Conservation (phyloP, 73 alveolate species). For the Loxodes magnus region DNA sequence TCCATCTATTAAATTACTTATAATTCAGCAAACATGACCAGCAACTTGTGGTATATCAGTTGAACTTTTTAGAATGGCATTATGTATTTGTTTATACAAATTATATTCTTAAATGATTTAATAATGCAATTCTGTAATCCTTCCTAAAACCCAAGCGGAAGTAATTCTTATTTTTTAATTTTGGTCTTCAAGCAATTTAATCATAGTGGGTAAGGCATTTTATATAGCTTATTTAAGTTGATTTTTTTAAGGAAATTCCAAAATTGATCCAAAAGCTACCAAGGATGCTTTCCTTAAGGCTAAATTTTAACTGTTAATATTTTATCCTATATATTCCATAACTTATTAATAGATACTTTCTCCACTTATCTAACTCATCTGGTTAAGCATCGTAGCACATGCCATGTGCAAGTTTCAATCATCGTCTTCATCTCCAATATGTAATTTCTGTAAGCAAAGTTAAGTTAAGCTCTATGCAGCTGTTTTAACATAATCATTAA, state of each 20-base stretch:
- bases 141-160: conserved; percentile 6
- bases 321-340: neutral
- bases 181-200: neutral
- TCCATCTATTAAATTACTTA: neutral
- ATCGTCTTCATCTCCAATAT: neutral
- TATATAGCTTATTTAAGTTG: neutral
- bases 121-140: neutral
- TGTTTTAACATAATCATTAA: neutral
- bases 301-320: neutral
- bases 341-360: neutral
- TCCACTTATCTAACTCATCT: neutral
- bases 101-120: neutral
- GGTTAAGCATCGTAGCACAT: neutral
- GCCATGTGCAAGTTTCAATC: conserved; percentile 8
- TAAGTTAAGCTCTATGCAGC: neutral
- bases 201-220: neutral
- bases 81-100: neutral
- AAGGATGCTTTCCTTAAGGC: neutral
- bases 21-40: conserved; percentile 1
- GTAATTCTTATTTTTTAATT: neutral
- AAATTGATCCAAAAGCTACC: neutral
- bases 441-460: neutral
- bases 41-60: neutral
- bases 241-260: conserved; percentile 3
- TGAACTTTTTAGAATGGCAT: neutral